Conservation (phyloP, 2,329 filamentous ascomycete species). For the Trichophyton simii region DNA sequence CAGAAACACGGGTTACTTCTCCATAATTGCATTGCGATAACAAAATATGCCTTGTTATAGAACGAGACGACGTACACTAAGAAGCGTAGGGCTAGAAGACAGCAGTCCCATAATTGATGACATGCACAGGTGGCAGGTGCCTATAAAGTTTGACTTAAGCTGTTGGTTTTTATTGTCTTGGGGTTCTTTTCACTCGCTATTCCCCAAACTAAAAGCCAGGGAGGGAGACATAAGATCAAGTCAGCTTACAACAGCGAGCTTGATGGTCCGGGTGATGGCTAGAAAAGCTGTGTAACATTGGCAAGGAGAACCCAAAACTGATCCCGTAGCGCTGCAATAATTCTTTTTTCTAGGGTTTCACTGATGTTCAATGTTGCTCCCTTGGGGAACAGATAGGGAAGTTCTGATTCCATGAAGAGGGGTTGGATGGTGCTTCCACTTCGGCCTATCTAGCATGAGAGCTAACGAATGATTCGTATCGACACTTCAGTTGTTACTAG, state of each 20-base stretch:
- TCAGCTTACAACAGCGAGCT: neutral
- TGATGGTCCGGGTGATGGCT: neutral
- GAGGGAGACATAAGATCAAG: neutral
- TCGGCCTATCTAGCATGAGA: neutral
- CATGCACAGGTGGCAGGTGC: neutral
- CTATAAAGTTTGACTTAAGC: neutral
- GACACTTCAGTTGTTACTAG: neutral
- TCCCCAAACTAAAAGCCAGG: neutral
- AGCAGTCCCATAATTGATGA: neutral
- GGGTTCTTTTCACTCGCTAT: neutral
- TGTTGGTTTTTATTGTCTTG: neutral
- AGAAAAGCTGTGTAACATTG: neutral
- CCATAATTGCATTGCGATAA: neutral
- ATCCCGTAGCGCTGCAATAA: neutral
- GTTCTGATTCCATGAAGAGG: neutral
- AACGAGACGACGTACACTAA: neutral
- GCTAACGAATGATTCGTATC: neutral
- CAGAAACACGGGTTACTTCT: neutral
- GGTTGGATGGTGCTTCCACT: neutral
- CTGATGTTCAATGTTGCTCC: neutral
- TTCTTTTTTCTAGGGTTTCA: neutral
- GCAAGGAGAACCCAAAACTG: neutral
- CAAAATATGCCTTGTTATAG: neutral
- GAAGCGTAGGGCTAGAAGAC: neutral
- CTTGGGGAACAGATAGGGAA: neutral